Conservation (phyloP, 768 basidiomycete genomes). For the Russula sp. region DNA sequence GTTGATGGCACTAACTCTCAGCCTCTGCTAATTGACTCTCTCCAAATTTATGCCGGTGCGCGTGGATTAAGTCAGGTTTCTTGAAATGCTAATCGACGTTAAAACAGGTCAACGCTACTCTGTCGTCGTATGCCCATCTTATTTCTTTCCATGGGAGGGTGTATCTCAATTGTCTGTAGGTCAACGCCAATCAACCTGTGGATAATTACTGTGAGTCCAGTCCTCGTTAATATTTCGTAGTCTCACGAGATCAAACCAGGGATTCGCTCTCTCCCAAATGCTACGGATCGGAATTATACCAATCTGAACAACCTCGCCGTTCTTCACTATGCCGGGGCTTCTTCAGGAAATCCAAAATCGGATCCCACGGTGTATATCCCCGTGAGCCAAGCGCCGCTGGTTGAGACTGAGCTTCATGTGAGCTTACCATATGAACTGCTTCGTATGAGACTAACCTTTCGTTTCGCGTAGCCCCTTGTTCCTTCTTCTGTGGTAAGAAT, state of each 20-base stretch:
- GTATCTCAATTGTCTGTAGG: background rate
- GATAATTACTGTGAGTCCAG: background rate
- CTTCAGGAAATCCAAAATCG: constrained; percentile 15
- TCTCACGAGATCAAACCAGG: constrained; percentile 14
- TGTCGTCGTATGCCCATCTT: background rate
- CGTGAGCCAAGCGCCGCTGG: constrained; percentile 6
- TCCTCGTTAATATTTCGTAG: constrained; percentile 1
- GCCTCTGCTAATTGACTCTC: constrained; percentile 42
- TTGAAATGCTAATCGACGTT: background rate
- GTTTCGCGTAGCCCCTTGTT: constrained; percentile 1
- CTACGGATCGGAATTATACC: background rate
- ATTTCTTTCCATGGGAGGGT: background rate
- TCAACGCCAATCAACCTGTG: background rate
- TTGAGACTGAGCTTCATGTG: constrained; percentile 26
- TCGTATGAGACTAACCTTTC: background rate
- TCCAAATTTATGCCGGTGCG: constrained; percentile 44
- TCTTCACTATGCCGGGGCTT: constrained; percentile 29
- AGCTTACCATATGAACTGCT: background rate
- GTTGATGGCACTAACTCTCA: constrained; percentile 38
- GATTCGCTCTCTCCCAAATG: background rate
- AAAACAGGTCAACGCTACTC: constrained; percentile 9
- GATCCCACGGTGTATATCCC: constrained; percentile 11
- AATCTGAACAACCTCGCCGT: constrained; percentile 15
- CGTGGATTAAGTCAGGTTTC: constrained; percentile 1
- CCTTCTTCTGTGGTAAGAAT: background rate